Evolutionary conservation across 768 basidiomycete genomes (phyloP), one percentile per base, ranked within the genome.

Genomic region (Fomitopsis pulvina): DNA sequence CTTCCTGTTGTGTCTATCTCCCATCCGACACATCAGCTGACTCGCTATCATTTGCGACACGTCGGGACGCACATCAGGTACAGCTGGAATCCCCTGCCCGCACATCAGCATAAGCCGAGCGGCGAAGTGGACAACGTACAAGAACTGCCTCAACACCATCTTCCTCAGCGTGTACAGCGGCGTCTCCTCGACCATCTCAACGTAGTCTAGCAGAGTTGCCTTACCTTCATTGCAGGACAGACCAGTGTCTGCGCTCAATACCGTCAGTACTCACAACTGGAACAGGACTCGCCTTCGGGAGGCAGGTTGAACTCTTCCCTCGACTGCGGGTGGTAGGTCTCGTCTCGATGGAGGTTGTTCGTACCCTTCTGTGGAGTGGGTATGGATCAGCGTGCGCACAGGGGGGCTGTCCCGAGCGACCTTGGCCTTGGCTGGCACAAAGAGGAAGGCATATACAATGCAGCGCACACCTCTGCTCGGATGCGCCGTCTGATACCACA

Each of bases 141-240:
- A 65, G 52, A 78, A 75, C 49, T 80, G 76, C 10, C 74, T 65
- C 28, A 77, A 56, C 40, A 76, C 67, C 45, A 78, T 50, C 52
- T 73, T 76, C 58, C 74, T 74, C 1, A 80, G 61, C 0, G 77
- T 79, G 51, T 40, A 63, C 11, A 41, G 25, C 0, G 62, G 62
- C 2, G 62, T 63, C 40, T 63, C 62, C 28, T 61, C 62, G 6
- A 63, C 28, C 18, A 61, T 39, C 45, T 63, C 60, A 41, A 57
- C 57, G 54, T 63, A 63, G 45, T 61, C 58, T 44, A 58, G 53
- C 18, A 42, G 37, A 1, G 50, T 56, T 12, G 59, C 59, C 10
- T 40, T 18, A 2, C 32, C 16, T 11, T 7, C 29, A 8, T 14
- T 14, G n/a, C n/a, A n/a, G n/a, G n/a, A n/a, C n/a, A n/a, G n/a